phyloP scores from a whole-genome alignment of 2,329 filamentous ascomycete species.

The Scedosporium apiospermum region DNA sequence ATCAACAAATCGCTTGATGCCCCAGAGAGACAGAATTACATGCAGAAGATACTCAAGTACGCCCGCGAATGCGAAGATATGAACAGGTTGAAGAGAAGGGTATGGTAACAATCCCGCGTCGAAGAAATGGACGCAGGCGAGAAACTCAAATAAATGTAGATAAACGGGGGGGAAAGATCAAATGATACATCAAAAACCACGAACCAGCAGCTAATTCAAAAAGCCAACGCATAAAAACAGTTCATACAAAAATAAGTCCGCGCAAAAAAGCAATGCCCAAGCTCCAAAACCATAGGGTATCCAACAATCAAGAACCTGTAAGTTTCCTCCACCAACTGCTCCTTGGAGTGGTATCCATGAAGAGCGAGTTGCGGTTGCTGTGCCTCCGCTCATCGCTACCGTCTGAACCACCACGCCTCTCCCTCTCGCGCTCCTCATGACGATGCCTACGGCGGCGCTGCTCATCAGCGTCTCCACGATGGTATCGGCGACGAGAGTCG shows the following conservation, averaged over 20 bases:
- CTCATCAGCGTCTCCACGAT: constrained; percentile 35
- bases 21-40: neutral
- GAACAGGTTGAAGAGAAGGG: neutral
- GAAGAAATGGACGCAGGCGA: neutral
- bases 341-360: constrained; percentile 37
- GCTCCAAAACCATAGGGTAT: constrained; percentile 2
- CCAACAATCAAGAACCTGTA: constrained; percentile 20
- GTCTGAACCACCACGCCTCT: constrained; percentile 23
- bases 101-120: neutral
- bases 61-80: neutral
- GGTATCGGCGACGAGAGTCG: constrained; percentile 35
- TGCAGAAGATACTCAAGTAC: neutral
- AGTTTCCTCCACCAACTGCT: constrained; percentile 54
- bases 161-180: neutral
- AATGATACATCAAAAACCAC: neutral
- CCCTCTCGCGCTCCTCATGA: constrained; percentile 30
- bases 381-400: constrained; percentile 34
- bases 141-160: neutral
- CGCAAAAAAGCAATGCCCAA: neutral
- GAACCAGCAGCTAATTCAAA: neutral
- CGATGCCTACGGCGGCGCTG: constrained; percentile 31
- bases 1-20: neutral
- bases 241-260: neutral
- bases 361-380: constrained; percentile 28
- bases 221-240: neutral